phyloP scores from a whole-genome alignment of 345 rosid genomes.

The Pistacia integerrima region DNA sequence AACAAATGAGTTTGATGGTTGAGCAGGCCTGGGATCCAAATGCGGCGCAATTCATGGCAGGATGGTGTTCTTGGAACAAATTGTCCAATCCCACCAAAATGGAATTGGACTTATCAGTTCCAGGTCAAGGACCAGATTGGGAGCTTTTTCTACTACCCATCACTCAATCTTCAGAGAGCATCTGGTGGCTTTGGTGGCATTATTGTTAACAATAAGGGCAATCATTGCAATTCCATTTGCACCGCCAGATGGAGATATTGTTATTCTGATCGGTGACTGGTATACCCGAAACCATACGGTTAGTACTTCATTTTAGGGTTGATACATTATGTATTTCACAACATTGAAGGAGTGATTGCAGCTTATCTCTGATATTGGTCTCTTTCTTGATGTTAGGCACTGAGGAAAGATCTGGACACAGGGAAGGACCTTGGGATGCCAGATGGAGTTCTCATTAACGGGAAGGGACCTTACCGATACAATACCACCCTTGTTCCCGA shows the following conservation, averaged over 20 bases:
- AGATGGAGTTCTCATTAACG: slow-evolving; percentile 93
- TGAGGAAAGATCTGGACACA: slow-evolving; percentile 67
- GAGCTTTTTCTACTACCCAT: slow-evolving; percentile 84
- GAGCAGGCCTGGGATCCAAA: slow-evolving; percentile 82
- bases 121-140: slow-evolving; percentile 98
- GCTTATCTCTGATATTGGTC: slow-evolving; percentile 10
- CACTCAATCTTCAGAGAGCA: slow-evolving; percentile 83
- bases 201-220: slow-evolving; percentile 60
- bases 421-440: slow-evolving; percentile 96
- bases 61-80: slow-evolving; percentile 90
- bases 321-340: not conserved
- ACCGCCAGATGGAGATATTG: slow-evolving; percentile 73
- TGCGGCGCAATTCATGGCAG: slow-evolving; percentile 89
- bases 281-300: slow-evolving; percentile 78
- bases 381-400: slow-evolving; percentile 47
- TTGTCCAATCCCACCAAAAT: slow-evolving; percentile 72
- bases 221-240: slow-evolving; percentile 75
- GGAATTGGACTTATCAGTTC: slow-evolving; percentile 81
- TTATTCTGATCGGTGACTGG: slow-evolving; percentile 84
- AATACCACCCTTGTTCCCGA: slow-evolving; percentile 72
- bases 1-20: slow-evolving; percentile 5
- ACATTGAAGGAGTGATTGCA: not conserved
- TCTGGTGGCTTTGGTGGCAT: slow-evolving; percentile 94
- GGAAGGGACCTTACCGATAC: slow-evolving; percentile 88
- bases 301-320: slow-evolving; percentile 27